Conservation (phyloP, 768 basidiomycete genomes). For the Cyathus striatus region DNA sequence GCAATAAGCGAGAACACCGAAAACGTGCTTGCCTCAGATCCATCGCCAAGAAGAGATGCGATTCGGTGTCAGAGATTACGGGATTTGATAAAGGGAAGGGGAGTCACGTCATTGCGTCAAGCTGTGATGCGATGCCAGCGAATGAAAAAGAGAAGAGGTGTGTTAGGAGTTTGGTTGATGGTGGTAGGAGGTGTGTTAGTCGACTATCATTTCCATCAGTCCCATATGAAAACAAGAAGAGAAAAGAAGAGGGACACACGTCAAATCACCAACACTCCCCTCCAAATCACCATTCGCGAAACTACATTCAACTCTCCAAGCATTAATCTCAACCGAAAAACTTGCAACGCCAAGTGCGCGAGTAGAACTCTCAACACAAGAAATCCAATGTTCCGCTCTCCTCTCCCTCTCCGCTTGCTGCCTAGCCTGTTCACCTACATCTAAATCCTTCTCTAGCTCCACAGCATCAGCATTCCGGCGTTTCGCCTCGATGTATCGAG, state of each 20-base stretch:
- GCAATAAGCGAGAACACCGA: no score
- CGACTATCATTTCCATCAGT: constrained; percentile 42
- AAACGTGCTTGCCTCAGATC: no score
- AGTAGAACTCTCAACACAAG: constrained; percentile 73
- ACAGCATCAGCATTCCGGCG: constrained; percentile 43
- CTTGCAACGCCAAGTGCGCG: constrained; percentile 67
- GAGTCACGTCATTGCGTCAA: no score
- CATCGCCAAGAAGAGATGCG: no score
- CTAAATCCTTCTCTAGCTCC: constrained; percentile 54
- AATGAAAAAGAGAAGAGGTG: constrained; percentile 77
- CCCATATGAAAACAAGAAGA: background rate
- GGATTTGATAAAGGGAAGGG: no score
- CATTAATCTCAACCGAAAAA: constrained; percentile 63
- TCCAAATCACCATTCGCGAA: constrained; percentile 79
- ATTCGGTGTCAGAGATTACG: no score
- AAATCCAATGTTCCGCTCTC: constrained; percentile 67
- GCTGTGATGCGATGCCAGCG: constrained; percentile 79
- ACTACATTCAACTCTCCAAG: constrained; percentile 72
- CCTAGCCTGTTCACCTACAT: constrained; percentile 52
- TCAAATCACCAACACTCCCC: constrained; percentile 79
- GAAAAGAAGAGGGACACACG: constrained; percentile 42
- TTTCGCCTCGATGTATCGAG: constrained; percentile 50
- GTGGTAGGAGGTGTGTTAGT: constrained; percentile 68
- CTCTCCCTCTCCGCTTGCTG: constrained; percentile 63
- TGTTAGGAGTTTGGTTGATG: constrained; percentile 60